These are phyloP conservation scores for Coccomyxa subellipsoidea DNA, from an alignment of 163 green algal species.

Conservation along the genomic window DNA sequence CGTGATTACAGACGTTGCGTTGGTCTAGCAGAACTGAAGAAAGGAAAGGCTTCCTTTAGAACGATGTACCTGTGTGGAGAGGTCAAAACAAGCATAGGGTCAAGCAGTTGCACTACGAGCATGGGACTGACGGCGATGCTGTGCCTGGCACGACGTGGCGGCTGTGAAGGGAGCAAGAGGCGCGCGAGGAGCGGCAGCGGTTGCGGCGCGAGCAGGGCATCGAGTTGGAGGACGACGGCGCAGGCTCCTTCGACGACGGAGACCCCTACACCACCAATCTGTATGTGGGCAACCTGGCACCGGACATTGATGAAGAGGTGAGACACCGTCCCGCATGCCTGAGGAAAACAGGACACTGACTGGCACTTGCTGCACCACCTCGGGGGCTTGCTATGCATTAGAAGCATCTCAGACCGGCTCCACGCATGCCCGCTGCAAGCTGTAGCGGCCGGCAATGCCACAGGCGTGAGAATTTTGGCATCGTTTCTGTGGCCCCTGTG, in stretches of 20 bases:
- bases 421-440: too few relatives aligned
- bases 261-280: constrained; percentile 88
- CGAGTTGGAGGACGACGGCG: constrained; percentile 8
- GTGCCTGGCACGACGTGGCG: background rate
- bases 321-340: background rate
- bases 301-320: constrained; percentile 80
- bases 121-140: background rate
- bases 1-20: too few relatives aligned
- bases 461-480: too few relatives aligned
- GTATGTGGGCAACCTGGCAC: constrained; percentile 83
- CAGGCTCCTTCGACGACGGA: constrained; percentile 53
- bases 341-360: background rate
- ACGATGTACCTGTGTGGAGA: too few relatives aligned
- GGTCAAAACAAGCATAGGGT: too few relatives aligned
- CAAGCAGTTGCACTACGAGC: background rate
- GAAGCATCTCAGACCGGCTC: too few relatives aligned
- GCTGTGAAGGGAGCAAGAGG: constrained; percentile 70
- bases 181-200: constrained; percentile 65
- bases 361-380: too few relatives aligned
- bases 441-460: too few relatives aligned
- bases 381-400: too few relatives aligned
- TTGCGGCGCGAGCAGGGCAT: constrained; percentile 33
- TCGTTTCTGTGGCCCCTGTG: too few relatives aligned
- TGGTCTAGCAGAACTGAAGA: too few relatives aligned
- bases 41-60: too few relatives aligned